phyloP scores from a whole-genome alignment of 2,329 filamentous ascomycete genomes.

The Colletotrichum sp. region DNA sequence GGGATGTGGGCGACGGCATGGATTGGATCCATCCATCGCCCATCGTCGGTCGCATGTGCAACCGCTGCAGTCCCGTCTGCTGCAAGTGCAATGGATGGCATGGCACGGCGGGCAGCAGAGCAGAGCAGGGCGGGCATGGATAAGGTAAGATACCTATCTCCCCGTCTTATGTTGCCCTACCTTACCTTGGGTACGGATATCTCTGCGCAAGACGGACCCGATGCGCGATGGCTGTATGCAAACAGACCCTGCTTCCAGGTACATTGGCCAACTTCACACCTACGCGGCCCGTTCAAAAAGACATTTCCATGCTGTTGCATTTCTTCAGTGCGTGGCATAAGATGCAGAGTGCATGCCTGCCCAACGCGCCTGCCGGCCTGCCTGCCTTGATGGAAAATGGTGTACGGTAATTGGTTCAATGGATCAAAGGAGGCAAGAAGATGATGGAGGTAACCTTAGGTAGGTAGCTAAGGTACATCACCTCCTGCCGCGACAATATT shows the following conservation, averaged over 20 bases:
- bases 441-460: background rate
- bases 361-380: background rate
- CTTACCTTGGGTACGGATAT: background rate
- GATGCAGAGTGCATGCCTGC: background rate
- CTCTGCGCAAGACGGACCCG: background rate
- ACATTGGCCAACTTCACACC: background rate
- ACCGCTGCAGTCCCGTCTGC: background rate
- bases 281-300: background rate
- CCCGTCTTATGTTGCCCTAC: background rate
- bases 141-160: background rate
- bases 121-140: background rate
- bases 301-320: background rate
- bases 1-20: background rate
- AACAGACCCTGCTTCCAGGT: background rate
- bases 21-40: background rate
- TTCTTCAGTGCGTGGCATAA: background rate
- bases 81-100: background rate
- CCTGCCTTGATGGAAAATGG: background rate
- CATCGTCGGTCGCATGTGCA: background rate
- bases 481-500: background rate
- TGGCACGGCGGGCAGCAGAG: background rate
- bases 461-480: background rate
- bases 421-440: background rate
- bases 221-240: background rate
- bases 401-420: background rate